phyloP scores from a whole-genome alignment of 352 stramenopile genomes.

The Albugo laibachii region DNA sequence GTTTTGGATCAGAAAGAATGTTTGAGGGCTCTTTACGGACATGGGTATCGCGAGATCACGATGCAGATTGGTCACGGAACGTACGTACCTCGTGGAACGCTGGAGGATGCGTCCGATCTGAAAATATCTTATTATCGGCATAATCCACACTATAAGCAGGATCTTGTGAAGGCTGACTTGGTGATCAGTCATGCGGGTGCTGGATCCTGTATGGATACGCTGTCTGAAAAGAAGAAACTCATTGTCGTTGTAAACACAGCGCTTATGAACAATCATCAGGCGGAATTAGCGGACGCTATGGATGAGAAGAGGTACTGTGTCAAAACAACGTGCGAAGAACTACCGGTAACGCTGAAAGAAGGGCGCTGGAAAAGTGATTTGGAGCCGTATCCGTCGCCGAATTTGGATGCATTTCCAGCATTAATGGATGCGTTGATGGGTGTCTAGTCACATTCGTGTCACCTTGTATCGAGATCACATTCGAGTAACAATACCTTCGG shows the following conservation, averaged over 20 bases:
- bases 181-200: constrained; percentile 91
- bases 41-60: constrained; percentile 39
- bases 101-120: constrained; percentile 13
- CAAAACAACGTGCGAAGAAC: constrained; percentile 18
- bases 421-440: constrained; percentile 39
- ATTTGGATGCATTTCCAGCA: constrained; percentile 41
- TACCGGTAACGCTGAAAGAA: constrained; percentile 15
- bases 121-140: constrained; percentile 73
- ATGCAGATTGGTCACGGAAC: constrained; percentile 73
- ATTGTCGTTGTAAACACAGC: constrained; percentile 88
- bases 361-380: constrained; percentile 20
- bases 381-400: constrained; percentile 24
- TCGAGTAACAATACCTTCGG: too few relatives aligned
- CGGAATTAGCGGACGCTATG: constrained; percentile 87
- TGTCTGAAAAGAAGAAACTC: constrained; percentile 59
- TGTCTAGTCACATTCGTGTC: not conserved
- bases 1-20: constrained; percentile 45
- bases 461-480: too few relatives aligned
- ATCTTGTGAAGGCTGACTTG: constrained; percentile 82
- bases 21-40: constrained; percentile 17
- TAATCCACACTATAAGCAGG: constrained; percentile 71
- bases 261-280: constrained; percentile 97
- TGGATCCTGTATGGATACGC: constrained; percentile 85
- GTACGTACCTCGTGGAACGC: constrained; percentile 15
- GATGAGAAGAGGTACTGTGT: constrained; percentile 38